Base-by-base conservation (phyloP, 2,329 filamentous ascomycete genomes). In the Fusarium siculi region DNA sequence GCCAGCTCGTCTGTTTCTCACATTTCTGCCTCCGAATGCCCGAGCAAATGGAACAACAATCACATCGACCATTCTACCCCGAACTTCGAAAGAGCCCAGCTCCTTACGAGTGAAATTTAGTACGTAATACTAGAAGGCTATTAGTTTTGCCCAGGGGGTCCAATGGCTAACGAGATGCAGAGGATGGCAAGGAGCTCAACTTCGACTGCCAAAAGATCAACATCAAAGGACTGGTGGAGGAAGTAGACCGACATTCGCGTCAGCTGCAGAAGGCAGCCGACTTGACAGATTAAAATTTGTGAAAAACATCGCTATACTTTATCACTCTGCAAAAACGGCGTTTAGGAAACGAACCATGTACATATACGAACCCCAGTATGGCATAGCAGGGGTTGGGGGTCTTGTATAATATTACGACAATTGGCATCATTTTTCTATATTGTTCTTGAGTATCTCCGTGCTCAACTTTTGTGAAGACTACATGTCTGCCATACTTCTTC, bases 181-280 rank as follows among this genome's bases (percentile, higher is more conserved):
- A 97, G 87, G 96, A 98, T 80, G 96, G 96, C 77, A 97, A 96
- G 85, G 92, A 97, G 79, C 90, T 98, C 85, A 90, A 90, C 39
- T 88, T 98, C 43, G 91, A 97, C 80, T 88, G 94, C 74, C 91
- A 93, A 76, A 93, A 92, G 82, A 87, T 95, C 84, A 93, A 91
- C 76, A 95, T 98, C 80, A 93, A 93, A 80, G 93, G 95, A 78
- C 89, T 98, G 25, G 88, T 96, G 65, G 93, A 95, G 81, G 95
- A 98, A 83, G 91, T 97, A 49, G 93, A 98, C 81, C 88, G 96
- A 78, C 94, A 98, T 84, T 97, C 95, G 56, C 89, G 96, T 75
- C 86, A 87, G 75, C 84, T 98, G 79, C 91, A 94, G 78, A 92
- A 97, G 81, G 90, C 94, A 83, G 93, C 95, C 77, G 95, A 97